Evolutionary conservation across 805 yeast species (phyloP).

Genomic region (Pichia gijzeniarum): DNA sequence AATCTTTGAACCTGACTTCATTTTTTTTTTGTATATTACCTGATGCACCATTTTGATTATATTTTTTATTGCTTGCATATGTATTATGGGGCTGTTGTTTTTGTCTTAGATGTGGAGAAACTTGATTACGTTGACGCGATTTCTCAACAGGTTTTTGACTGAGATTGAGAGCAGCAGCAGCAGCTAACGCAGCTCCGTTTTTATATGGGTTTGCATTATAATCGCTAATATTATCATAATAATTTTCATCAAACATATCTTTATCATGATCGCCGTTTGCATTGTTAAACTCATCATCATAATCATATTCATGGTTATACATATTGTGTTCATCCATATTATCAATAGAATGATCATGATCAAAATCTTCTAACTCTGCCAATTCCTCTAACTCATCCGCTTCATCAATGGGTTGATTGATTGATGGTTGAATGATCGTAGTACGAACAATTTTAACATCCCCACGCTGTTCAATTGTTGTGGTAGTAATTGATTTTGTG

Average conservation of each 20-base stretch:
- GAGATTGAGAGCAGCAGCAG: constrained; percentile 9
- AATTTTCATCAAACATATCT: background rate
- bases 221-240: background rate
- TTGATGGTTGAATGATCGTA: constrained; percentile 34
- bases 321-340: constrained; percentile 1
- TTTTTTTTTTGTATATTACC: background rate
- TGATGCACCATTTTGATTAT: background rate
- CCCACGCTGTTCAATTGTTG: constrained; percentile 44
- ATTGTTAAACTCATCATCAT: background rate
- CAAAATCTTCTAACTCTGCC: constrained; percentile 18
- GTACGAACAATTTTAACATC: constrained; percentile 44
- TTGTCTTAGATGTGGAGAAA: background rate
- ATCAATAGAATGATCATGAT: constrained; percentile 23
- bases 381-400: constrained; percentile 24
- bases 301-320: background rate
- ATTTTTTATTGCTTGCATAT: background rate
- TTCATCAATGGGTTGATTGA: constrained; percentile 16
- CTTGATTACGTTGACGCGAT: background rate
- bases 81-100: no score
- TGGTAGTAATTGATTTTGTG: constrained; percentile 49
- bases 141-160: background rate
- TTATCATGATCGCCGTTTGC: background rate
- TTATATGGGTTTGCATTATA: background rate
- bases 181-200: constrained; percentile 9
- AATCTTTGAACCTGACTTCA: constrained; percentile 6